Base-by-base conservation (phyloP, 768 basidiomycete species). In the Paxillus rubicundulus region DNA sequence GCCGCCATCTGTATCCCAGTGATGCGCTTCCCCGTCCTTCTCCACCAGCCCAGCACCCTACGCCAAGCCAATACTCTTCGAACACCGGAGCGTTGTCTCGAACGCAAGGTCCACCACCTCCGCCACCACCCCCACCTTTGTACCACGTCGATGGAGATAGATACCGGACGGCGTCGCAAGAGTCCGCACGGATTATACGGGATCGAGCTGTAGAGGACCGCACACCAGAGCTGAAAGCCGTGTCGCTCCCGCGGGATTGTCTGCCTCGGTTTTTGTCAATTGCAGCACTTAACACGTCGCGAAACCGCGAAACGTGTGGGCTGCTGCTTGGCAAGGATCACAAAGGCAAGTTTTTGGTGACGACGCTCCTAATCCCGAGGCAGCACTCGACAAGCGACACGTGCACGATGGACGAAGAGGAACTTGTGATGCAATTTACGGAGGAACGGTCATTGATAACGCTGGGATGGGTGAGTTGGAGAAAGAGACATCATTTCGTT, bases 391-490 rank as follows among this genome's bases (percentile, higher is more conserved):
- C 91, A 56, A 84, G 86, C 52, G 91, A 96, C 72, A 92, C 91
- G n/a, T 96, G 93, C 68, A 84, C 85, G 30, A 95, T 93, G 87
- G 86, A 91, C 48, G 85, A 88, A 64, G 93, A 95, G 61, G 92
- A 95, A 65, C 72, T 91, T 42, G 89, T 93, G 7, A 71, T 93
- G 70, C 81, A 83, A 59, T 92, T 95, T 65, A 91, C 90, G 58
- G 89, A 92, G 64, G 82, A 86, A 63, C 74, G 88, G 56, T 82
- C 80, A 58, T 69, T 95, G 61, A 86, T 95, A 45, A 93, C 92
- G 7, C 80, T 96, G 43, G 94, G 93, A 54, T 97, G 93, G 93
- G 92, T 94, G 59, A 57, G 85, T 61, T 49, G 51, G 51, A 49
- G 38, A 17, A 34, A 33, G 24, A 9, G 27, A 47, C 14, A 16